These are phyloP conservation scores for Aschersonia sp. DNA, from an alignment of 2,329 filamentous ascomycete genomes.

Conservation along the genomic window DNA sequence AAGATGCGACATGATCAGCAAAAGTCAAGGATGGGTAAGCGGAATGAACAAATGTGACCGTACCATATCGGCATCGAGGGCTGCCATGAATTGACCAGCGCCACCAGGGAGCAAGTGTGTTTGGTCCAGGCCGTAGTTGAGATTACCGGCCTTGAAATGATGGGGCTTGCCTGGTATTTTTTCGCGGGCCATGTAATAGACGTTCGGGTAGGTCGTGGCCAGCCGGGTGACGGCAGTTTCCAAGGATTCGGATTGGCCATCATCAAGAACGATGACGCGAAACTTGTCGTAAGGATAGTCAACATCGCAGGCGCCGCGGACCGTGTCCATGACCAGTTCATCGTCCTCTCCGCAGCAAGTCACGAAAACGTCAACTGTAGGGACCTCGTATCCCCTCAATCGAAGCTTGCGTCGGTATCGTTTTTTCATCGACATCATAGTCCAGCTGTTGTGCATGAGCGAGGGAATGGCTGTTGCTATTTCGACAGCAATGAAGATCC, in stretches of 20 bases:
- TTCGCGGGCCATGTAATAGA: slow-evolving; percentile 36
- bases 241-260: slow-evolving; percentile 31
- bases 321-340: slow-evolving; percentile 40
- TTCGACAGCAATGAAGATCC: slow-evolving; percentile 42
- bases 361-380: slow-evolving; percentile 41
- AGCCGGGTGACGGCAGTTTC: slow-evolving; percentile 22
- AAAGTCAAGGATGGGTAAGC: not conserved
- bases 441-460: slow-evolving; percentile 42
- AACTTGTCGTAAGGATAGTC: slow-evolving; percentile 39
- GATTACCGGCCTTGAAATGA: slow-evolving; percentile 50
- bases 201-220: slow-evolving; percentile 26
- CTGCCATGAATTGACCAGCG: slow-evolving; percentile 43
- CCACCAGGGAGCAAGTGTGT: slow-evolving; percentile 36
- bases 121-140: slow-evolving; percentile 43
- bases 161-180: slow-evolving; percentile 33
- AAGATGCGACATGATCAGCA: not conserved
- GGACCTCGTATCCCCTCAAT: slow-evolving; percentile 30
- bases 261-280: slow-evolving; percentile 40
- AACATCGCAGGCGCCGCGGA: slow-evolving; percentile 35
- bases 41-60: slow-evolving; percentile 1
- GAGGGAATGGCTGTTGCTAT: slow-evolving; percentile 36
- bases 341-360: slow-evolving; percentile 43
- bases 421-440: slow-evolving; percentile 40
- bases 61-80: slow-evolving; percentile 52
- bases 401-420: slow-evolving; percentile 37